Conservation (phyloP, 116 monocot genomes). For the Dioscorea cayenensis region DNA sequence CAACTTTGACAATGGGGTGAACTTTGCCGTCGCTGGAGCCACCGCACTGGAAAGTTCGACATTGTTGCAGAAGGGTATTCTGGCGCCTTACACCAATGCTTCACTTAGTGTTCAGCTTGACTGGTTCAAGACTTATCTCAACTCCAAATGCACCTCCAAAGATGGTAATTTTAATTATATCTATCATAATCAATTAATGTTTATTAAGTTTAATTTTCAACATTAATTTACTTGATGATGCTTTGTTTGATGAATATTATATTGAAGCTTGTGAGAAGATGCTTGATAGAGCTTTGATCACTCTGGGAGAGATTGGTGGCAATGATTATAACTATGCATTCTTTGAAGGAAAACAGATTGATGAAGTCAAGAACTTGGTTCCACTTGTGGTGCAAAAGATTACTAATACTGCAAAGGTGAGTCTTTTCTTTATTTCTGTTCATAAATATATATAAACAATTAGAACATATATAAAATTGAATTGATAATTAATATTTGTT, state of each 20-base stretch:
- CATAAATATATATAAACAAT: not conserved
- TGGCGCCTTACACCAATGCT: conserved; percentile 12
- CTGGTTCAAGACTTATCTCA: conserved; percentile 28
- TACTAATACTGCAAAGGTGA: conserved; percentile 16
- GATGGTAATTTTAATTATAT: conserved; percentile 3
- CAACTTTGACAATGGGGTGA: conserved; percentile 34
- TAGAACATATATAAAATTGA: not conserved
- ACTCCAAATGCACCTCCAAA: conserved; percentile 14
- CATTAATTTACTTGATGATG: not conserved
- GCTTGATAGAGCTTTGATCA: conserved; percentile 25
- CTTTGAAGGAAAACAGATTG: conserved; percentile 7
- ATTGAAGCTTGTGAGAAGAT: not conserved
- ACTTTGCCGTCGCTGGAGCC: conserved; percentile 56
- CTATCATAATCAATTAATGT: not conserved
- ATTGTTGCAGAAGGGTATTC: conserved; percentile 10
- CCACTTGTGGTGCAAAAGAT: conserved; percentile 32
- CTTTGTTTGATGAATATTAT: not conserved
- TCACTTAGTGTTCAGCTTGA: conserved; percentile 28
- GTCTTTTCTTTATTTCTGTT: not conserved
- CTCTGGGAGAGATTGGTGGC: conserved; percentile 64
- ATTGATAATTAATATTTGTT: not conserved
- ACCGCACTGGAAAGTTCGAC: conserved; percentile 25
- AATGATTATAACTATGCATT: conserved; percentile 53
- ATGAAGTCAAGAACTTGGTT: conserved; percentile 15
- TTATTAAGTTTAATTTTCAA: not conserved